Conservation (phyloP, 768 basidiomycete species). For the Tulasnella sp. region DNA sequence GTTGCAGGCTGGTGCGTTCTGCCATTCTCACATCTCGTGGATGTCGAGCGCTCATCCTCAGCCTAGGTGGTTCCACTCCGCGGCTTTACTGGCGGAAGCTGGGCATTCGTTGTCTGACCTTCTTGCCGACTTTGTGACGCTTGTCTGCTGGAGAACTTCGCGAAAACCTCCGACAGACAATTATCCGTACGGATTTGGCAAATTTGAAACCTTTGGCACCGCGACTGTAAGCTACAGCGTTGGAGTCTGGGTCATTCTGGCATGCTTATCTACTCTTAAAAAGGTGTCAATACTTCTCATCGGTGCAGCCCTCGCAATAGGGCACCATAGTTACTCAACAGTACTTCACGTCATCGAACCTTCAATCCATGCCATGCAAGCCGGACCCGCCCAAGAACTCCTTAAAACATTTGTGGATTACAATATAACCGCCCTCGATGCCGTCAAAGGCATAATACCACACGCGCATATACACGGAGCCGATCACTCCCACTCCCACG, state of each 20-base stretch:
- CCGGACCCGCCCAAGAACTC: constrained; percentile 58
- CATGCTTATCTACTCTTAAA: not conserved
- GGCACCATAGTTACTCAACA: constrained; percentile 83
- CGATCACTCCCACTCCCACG: constrained; percentile 42
- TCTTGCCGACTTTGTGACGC: constrained; percentile 83
- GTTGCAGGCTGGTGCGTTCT: constrained; percentile 73
- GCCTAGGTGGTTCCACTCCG: constrained; percentile 57
- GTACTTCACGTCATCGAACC: constrained; percentile 65
- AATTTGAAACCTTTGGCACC: constrained; percentile 95
- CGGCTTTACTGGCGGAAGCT: constrained; percentile 85
- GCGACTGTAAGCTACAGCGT: constrained; percentile 42
- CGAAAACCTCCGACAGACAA: constrained; percentile 66
- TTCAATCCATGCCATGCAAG: constrained; percentile 53
- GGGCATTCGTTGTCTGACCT: constrained; percentile 81
- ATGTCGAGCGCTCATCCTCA: not conserved
- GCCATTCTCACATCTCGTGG: not conserved
- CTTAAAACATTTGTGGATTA: constrained; percentile 35
- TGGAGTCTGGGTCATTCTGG: not conserved
- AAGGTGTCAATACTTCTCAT: constrained; percentile 71
- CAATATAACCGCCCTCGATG: constrained; percentile 25
- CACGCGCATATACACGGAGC: constrained; percentile 41
- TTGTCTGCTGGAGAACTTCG: constrained; percentile 81
- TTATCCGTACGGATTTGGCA: constrained; percentile 83
- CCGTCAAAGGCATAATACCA: constrained; percentile 4
- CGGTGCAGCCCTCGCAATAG: constrained; percentile 62